Base-by-base conservation (phyloP, 2,329 filamentous ascomycete species). In the Phaeosphaeria sp. region DNA sequence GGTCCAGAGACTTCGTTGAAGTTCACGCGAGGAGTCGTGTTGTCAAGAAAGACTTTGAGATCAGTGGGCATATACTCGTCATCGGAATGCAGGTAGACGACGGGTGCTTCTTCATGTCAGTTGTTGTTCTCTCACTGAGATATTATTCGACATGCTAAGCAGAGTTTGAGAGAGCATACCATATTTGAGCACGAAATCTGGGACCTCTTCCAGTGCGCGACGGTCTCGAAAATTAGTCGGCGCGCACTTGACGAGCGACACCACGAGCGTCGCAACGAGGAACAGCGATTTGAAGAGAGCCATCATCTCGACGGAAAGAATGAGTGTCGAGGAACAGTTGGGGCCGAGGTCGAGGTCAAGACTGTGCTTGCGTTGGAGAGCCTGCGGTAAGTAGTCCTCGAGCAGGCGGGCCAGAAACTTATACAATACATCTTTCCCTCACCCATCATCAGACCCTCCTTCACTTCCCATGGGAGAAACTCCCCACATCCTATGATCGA, bases 61-160 rank as follows among this genome's bases (percentile, higher is more conserved):
- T 82, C 79, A 5, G 81, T 77, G 0, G 81, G 81, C 33, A 72
- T 64, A 62, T 82, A 82, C 15, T 65, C 62, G 15, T 83, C 81
- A 22, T 64, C 57, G 7, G 77, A 75, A 67, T 81, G 73, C 6
- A 83, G 75, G 56, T 80, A 80, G 33, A 82, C 76, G 10, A 82
- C 61, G 0, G 81, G 81, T 13, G 81, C 81, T 77, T 50, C 41
- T 20, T 11, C 6, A 17, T 23, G 44, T 73, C 30, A 69, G 62
- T 42, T 10, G 17, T 17, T 46, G 5, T 27, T 27, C 25, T 27
- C 25, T 9, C 9, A 5, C 9, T 9, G 5, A 27, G 9, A 27
- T n/a, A n/a, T n/a, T n/a, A n/a, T n/a, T n/a, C n/a, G n/a, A n/a
- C n/a, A n/a, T n/a, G n/a, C n/a, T n/a, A n/a, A n/a, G n/a, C n/a